Base-by-base conservation (phyloP, 192 early-diverging fungal species). In the Dispira simplex region DNA sequence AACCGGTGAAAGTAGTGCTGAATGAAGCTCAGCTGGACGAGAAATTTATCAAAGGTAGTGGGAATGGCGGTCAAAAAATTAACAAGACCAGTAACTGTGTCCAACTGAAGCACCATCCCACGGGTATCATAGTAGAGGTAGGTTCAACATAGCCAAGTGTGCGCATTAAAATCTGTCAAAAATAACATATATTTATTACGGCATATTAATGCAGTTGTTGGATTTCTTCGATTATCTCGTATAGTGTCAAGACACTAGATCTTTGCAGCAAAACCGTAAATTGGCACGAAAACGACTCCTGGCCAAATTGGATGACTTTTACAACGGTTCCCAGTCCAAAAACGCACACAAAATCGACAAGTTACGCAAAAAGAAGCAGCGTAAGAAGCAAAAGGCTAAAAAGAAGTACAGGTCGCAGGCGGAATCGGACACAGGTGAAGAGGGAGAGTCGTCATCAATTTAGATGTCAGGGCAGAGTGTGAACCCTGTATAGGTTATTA, bases 81-180 rank as follows among this genome's bases (percentile, higher is more conserved):
- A 90, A 90, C 73, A 90, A 87, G 63, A 82, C 84, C 8, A 82
- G 79, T 55, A 85, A 75, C 55, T 87, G 87, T 60, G 86, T 88
- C 2, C 82, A 87, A 63, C 71, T 90, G 9, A 68, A 75, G 46
- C 88, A 90, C 75, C 74, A 75, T 32, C 86, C 87, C 14, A 90
- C 88, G 0, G 81, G 80, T 23, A 81, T 83, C 46, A 66, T 78
- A 13, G 75, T 85, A 32, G 81, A 80, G 64, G 77, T 73, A 65
- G 68, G 52, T 45, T 25, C 60, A 44, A 23, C 20, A 13, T 43
- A 16, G 25, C n/a, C 62, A 28, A 44, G 8, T 46, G 46, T 32
- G 47, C 32, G 12, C 46, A 46, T 3, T 27, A 25, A 62, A 47
- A 14, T 5, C 1, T 20, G 16, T 44, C 8, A 13, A 25, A n/a